Evolutionary conservation across 2,329 filamentous ascomycete species (phyloP).

Genomic region (Pyrenophora seminiperda): DNA sequence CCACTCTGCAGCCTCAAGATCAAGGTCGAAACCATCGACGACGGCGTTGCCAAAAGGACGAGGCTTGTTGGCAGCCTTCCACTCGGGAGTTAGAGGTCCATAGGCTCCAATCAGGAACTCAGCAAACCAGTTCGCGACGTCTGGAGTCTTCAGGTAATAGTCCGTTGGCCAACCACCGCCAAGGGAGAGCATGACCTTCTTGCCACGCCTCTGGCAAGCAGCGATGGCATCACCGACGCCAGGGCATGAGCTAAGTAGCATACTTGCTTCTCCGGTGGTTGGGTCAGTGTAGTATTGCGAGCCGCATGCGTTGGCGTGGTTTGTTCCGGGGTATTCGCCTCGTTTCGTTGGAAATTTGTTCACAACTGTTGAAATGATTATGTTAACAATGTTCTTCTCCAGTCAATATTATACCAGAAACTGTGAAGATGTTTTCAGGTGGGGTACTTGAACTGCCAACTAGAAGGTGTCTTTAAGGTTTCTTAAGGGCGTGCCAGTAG

Average conservation of each 20-base stretch:
- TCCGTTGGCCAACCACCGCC: slow-evolving; percentile 51
- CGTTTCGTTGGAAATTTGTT: slow-evolving; percentile 58
- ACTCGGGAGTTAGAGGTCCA: slow-evolving; percentile 48
- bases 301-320: slow-evolving; percentile 62
- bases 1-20: slow-evolving; percentile 46
- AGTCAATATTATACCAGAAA: no score
- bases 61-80: slow-evolving; percentile 39
- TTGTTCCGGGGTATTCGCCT: slow-evolving; percentile 57
- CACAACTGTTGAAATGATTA: slow-evolving; percentile 44
- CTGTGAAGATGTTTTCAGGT: background rate
- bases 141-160: slow-evolving; percentile 52
- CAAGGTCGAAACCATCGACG: slow-evolving; percentile 61
- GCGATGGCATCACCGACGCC: slow-evolving; percentile 46
- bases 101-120: slow-evolving; percentile 59
- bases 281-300: slow-evolving; percentile 42
- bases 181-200: slow-evolving; percentile 53
- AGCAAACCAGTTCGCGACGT: slow-evolving; percentile 54
- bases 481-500: no score
- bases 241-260: slow-evolving; percentile 8
- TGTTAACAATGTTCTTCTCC: slow-evolving; percentile 1
- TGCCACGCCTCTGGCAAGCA: slow-evolving; percentile 40
- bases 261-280: background rate
- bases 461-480: no score
- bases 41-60: slow-evolving; percentile 55
- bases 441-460: no score